phyloP scores from a whole-genome alignment of 768 basidiomycete species.

The Lactarius evosmus region DNA sequence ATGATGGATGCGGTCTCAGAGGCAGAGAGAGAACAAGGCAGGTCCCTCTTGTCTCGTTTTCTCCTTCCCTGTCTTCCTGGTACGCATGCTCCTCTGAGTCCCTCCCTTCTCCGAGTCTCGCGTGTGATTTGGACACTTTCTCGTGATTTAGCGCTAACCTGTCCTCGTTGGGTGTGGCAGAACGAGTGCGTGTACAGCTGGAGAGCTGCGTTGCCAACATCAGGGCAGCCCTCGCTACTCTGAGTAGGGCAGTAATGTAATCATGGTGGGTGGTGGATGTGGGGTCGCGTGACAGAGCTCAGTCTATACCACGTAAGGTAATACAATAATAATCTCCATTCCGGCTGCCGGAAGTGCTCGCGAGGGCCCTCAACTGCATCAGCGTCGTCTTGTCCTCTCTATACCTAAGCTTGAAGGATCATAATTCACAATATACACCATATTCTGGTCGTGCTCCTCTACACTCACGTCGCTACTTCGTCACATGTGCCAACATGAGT shows the following conservation, averaged over 20 bases:
- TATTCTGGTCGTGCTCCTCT: not conserved
- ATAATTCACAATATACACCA: not conserved
- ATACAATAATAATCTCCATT: not conserved
- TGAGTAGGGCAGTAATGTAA: slow-evolving; percentile 23
- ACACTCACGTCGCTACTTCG: not conserved
- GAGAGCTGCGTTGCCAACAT: slow-evolving; percentile 25
- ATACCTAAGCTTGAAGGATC: not conserved
- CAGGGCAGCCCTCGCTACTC: slow-evolving; percentile 13
- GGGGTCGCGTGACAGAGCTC: not conserved
- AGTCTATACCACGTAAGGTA: slow-evolving; percentile 12
- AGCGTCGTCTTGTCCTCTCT: not conserved
- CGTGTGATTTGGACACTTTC: not conserved
- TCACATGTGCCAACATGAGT: slow-evolving; percentile 40
- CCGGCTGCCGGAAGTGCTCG: not conserved
- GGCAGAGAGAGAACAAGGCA: slow-evolving; percentile 29
- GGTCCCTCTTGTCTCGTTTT: slow-evolving; percentile 11
- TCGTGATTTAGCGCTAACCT: slow-evolving; percentile 4
- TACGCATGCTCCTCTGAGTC: slow-evolving; percentile 3
- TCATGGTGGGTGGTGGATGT: not conserved
- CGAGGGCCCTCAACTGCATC: not conserved
- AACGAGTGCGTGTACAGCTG: slow-evolving; percentile 22
- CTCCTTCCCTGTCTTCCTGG: slow-evolving; percentile 11
- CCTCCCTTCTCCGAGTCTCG: not conserved
- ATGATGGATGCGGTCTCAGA: slow-evolving; percentile 24
- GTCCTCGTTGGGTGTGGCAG: slow-evolving; percentile 10